Base-by-base conservation (phyloP, 1,139 yeast species). In the Entelexis paramagnoliae region DNA sequence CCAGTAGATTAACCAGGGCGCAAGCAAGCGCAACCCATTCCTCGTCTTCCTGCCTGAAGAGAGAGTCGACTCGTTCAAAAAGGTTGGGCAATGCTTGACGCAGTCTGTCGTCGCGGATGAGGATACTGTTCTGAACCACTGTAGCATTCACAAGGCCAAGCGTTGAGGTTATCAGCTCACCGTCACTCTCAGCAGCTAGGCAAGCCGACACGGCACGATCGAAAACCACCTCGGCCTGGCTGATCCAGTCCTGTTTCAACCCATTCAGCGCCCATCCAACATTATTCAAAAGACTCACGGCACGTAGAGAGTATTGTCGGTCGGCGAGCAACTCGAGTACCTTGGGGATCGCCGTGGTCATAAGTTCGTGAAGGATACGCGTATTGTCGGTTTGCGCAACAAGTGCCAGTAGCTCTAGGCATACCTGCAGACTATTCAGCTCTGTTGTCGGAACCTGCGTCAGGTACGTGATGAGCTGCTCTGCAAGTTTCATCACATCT, bases 321-420 rank as follows among this genome's bases (percentile, higher is more conserved):
- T 53, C 49, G 4, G 50, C 36, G n/a, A 63, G 32, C 11, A 51
- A 48, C 11, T 52, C 52, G 16, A 59, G 57, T 6, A 61, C 51
- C 3, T 30, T 42, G 2, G 58, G 49, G 2, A 50, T 20, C 4
- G 48, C 59, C 8, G 39, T 19, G 10, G n/a, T 17, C 19, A 51
- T n/a, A 3, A 45, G 39, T 3, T 20, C 10, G 8, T 40, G 10
- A 6, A 49, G 20, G 2, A 39, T 22, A 3, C 20, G 29, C 50
- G 8, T 40, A 22, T 54, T 50, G 16, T 49, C 49, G 9, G 72
- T 68, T 60, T 89, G 96, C 60, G 85, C 76, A 8, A 81, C 70
- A 1, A 91, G 81, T 1, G 96, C 80, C 33, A 85, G 71, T 35
- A 89, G 67, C 63, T 89, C 96, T 38, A 88, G 68, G 0, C 83